Evolutionary conservation across 768 basidiomycete genomes (phyloP), one percentile per base, ranked within the genome.

Genomic region (Cyclocybe cylindracea): DNA sequence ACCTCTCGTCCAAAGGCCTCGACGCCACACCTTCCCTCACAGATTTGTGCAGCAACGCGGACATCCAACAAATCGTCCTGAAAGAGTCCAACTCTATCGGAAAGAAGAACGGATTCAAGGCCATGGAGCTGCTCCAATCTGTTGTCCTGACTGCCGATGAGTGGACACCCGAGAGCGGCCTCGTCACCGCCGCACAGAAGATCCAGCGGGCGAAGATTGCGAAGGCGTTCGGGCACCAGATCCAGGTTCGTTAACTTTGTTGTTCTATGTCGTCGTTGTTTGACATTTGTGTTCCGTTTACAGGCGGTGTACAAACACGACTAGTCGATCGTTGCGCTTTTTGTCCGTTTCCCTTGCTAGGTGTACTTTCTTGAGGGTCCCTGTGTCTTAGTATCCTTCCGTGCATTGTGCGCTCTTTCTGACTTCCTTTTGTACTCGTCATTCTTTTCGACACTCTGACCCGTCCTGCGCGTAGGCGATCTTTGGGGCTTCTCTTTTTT

Each of bases 161-260:
- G 70, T 95, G 94, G 94, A 94, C 92, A 5, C 91, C 94, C 0
- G 89, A 95, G 76, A 90, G 67, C 53, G 94, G 91, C 36, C 76
- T 95, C 36, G 84, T 94, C 42, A 95, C 94, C 3, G 71, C 71
- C 46, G 71, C 71, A 8, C 71, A 72, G 58, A 72, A 72, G 62
- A 70, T 72, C 48, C 71, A 72, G 57, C 60, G 71, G 36, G 52
- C 58, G 33, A 69, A 61, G 61, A 70, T 72, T 58, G 67, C 68
- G 7, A 68, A 67, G 59, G 48, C 63, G 34, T 72, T 72, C 55
- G 67, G 58, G 48, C 56, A 60, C 11, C 58, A 70, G 53, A 72
- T 72, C 33, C 58, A 64, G 50, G 67, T 63, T 31, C 18, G 56
- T 54, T 44, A 3, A 14, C 55, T 44, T 33, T 45, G 9, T 46